Base-by-base conservation (phyloP, 2,329 filamentous ascomycete genomes). In the Neoarthrinium moseri region DNA sequence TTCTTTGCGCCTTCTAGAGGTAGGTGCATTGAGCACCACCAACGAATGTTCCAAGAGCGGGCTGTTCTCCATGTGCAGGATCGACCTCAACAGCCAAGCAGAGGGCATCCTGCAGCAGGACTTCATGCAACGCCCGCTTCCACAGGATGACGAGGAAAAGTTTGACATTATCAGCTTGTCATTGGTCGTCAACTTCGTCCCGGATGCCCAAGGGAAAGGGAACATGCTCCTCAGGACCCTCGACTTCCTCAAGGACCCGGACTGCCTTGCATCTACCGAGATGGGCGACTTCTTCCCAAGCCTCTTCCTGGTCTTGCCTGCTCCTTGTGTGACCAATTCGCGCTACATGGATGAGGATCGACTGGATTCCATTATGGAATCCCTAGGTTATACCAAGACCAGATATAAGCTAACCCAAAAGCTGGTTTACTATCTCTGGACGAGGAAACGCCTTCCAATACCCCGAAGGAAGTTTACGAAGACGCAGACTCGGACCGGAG, bases 151-250 rank as follows among this genome's bases (percentile, higher is more conserved):
- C 5, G 65, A 70, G 1, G 83, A 91, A 32, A 73, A 73, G 18
- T 97, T 97, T 62, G 89, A 99, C 62, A 81, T 97, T 42, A 86
- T 99, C 58, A 96, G 91, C 40, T 74, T 99, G 20, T 96, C 91
- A 7, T 72, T 99, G 43, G 94, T 99, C 5, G 75, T 99, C 51
- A 99, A 99, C 66, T 99, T 91, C 61, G 91, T 97, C 3, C 89
- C 92, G 0, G 84, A 91, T 55, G 78, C 90, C 3, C 69, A 70
- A 24, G 79, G 76, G 4, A 80, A 91, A 56, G 94, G 94, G 2
- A 80, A 88, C 47, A 99, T 99, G 94, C 78, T 99, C 43, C 74
- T 79, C 43, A 81, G 88, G 32, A 91, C 86, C 26, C 74, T 86
- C 12, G 68, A 79, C 17, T 96, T 96, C 60, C 70, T 95, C 35